Evolutionary conservation across 352 stramenopile species (phyloP).

Genomic region (Thalassiosira livingstoniorum): DNA sequence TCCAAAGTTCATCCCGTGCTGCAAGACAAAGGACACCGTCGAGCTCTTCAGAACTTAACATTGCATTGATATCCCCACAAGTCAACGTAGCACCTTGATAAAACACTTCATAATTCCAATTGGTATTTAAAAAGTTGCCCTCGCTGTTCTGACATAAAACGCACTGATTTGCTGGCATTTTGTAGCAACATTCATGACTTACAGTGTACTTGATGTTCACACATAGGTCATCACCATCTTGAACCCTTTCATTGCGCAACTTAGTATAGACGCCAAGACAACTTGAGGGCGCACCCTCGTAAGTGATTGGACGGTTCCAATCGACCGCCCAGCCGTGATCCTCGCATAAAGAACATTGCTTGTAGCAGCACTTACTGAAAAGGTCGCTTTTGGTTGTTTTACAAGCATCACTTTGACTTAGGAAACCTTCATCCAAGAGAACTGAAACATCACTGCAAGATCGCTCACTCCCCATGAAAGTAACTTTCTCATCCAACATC

Average conservation of each 20-base stretch:
- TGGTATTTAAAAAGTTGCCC: slow-evolving; percentile 66
- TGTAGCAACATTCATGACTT: slow-evolving; percentile 61
- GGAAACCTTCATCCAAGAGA: slow-evolving; percentile 46
- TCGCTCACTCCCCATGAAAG: slow-evolving; percentile 51
- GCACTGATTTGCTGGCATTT: slow-evolving; percentile 64
- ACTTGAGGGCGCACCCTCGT: slow-evolving; percentile 58
- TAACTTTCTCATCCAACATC: slow-evolving; percentile 40
- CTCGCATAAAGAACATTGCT: slow-evolving; percentile 61
- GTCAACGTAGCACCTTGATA: slow-evolving; percentile 56
- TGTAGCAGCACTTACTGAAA: slow-evolving; percentile 63
- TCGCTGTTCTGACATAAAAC: slow-evolving; percentile 61
- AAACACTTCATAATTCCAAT: slow-evolving; percentile 64
- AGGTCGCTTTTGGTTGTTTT: slow-evolving; percentile 55
- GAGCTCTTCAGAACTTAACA: slow-evolving; percentile 63
- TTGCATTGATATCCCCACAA: slow-evolving; percentile 68
- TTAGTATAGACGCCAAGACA: slow-evolving; percentile 67
- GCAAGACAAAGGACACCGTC: slow-evolving; percentile 57
- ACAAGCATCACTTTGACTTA: slow-evolving; percentile 64
- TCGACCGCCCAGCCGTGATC: slow-evolving; percentile 53
- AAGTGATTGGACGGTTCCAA: slow-evolving; percentile 60
- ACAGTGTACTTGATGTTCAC: slow-evolving; percentile 58
- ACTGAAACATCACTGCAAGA: slow-evolving; percentile 62
- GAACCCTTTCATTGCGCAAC: slow-evolving; percentile 57
- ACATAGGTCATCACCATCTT: slow-evolving; percentile 60
- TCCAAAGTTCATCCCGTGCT: slow-evolving; percentile 56